phyloP scores from a whole-genome alignment of 305 asterid genomes.

The Fraxinus angustifolia region DNA sequence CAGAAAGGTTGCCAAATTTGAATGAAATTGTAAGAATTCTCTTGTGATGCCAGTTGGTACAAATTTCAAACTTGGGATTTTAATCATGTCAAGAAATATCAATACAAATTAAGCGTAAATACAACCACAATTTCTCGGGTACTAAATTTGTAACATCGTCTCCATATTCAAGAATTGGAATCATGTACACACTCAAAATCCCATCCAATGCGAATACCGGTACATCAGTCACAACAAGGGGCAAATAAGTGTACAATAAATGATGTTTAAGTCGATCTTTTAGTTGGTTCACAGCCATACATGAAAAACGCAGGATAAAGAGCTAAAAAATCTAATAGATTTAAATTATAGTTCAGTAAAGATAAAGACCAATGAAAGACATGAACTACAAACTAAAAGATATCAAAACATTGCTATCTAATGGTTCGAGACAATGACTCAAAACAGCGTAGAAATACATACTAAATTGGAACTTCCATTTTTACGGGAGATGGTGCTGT shows the following conservation, averaged over 20 bases:
- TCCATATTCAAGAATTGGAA: no score
- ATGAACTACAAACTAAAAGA: not conserved
- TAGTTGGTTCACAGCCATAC: not conserved
- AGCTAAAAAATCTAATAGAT: not conserved
- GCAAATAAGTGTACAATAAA: not conserved
- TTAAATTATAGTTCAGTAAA: not conserved
- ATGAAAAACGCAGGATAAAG: not conserved
- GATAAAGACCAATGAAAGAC: not conserved
- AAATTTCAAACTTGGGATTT: no score
- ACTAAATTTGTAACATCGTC: no score
- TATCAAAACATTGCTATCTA: not conserved
- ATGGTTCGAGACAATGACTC: not conserved
- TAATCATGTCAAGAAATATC: not conserved
- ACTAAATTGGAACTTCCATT: constrained; percentile 48
- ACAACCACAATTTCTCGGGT: no score
- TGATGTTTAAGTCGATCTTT: not conserved
- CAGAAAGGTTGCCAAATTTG: not conserved
- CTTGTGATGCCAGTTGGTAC: not conserved
- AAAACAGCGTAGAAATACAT: not conserved
- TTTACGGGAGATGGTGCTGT: constrained; percentile 31
- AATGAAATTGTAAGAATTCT: not conserved
- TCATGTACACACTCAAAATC: no score
- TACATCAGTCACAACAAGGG: not conserved
- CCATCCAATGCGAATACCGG: not conserved
- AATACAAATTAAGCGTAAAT: no score